Evolutionary conservation across 306 rosid species (phyloP), one percentile per base, ranked within the genome.

Genomic region (Fragaria ananassa): DNA sequence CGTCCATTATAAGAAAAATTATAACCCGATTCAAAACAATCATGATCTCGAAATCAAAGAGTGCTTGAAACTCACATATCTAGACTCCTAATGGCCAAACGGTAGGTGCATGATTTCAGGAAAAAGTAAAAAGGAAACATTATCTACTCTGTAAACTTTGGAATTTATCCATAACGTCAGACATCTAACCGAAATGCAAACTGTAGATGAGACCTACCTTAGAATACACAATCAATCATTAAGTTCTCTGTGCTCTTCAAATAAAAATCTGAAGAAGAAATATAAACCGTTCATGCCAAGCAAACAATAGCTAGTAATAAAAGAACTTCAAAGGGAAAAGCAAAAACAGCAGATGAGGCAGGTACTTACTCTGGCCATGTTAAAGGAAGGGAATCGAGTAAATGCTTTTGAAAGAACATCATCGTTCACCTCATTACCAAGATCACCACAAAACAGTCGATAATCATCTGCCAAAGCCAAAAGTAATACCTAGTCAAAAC

Each of bases 361-460:
- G 70, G 68, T 67, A 86, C 97, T 86, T 86, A 95, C 99, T 31
- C 90, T 87, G 44, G 98, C 98, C 92, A 90, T 88, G 77, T 91
- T 95, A 85, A 95, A 92, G 81, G 93, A 85, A 85, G 98, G 96
- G 75, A 95, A 95, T 46, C 96, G 89, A 8, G 99, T 82, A 86
- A 95, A 95, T 70, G 99, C 89, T 85, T 95, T 95, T 3, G 99
- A 81, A 81, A 95, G 97, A 78, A 92, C 97, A 74, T 95, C 98
- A 78, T 95, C 99, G 50, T 92, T 95, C 87, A 92, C 99, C 89
- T 95, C 99, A 72, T 95, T 95, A 70, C 99, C 99, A 65, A 95
- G 96, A 85, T 92, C 98, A 39, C 99, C 98, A 74, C 96, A 95
- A 78, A 95, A 95, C 71, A 92, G 87, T 58, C 93, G 90, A 81